phyloP scores from a whole-genome alignment of 2,329 filamentous ascomycete species.

The Cryphonectria japonica region DNA sequence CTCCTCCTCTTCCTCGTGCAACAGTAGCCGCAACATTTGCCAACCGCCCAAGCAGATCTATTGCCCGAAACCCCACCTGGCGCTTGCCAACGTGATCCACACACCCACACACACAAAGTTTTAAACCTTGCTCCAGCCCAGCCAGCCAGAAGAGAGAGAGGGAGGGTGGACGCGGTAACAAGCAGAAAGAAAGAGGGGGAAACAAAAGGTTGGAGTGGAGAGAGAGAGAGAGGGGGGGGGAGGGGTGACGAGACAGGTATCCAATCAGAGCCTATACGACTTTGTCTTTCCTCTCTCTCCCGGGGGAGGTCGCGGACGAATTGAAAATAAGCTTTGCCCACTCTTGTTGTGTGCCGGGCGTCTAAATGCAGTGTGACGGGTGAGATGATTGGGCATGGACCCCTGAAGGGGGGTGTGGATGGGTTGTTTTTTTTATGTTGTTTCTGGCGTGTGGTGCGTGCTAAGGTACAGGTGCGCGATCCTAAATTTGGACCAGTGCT shows the following conservation, averaged over 20 bases:
- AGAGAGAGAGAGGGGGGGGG: not conserved
- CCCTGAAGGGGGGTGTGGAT: constrained; percentile 9
- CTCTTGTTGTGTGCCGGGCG: constrained; percentile 31
- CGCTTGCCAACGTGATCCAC: not conserved
- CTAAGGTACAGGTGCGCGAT: not conserved
- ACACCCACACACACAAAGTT: not conserved
- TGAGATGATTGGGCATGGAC: constrained; percentile 34
- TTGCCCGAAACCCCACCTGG: not conserved
- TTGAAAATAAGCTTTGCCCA: not conserved
- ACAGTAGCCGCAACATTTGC: not conserved
- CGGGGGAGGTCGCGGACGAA: not conserved
- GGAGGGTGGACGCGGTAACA: not conserved
- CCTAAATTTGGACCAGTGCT: not conserved
- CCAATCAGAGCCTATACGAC: too few relatives aligned
- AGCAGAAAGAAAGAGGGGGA: not conserved
- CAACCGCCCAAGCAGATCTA: not conserved
- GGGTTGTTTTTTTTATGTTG: too few relatives aligned
- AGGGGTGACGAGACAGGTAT: too few relatives aligned
- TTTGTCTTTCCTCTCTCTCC: not conserved
- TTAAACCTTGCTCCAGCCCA: not conserved
- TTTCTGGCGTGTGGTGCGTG: not conserved
- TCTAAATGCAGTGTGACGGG: constrained; percentile 40
- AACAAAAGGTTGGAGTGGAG: not conserved
- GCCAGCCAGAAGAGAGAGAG: too few relatives aligned
- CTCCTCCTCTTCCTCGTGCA: too few relatives aligned